phyloP scores from a whole-genome alignment of 2,329 filamentous ascomycete species.

The Aspergillus tanneri region DNA sequence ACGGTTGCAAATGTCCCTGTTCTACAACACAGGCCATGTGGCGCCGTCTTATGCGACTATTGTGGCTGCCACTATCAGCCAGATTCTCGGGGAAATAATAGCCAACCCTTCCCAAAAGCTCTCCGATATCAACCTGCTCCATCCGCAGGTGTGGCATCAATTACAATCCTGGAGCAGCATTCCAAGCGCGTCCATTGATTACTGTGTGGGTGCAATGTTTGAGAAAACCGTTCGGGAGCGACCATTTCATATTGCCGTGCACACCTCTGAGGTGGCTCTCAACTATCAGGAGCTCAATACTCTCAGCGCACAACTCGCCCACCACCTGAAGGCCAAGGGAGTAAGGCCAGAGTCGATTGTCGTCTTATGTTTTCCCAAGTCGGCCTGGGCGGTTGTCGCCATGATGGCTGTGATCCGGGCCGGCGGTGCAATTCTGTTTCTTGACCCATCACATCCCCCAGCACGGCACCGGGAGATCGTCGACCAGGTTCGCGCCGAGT shows the following conservation, averaged over 20 bases:
- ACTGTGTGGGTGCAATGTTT: neutral
- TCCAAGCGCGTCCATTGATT: neutral
- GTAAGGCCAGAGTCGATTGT: conserved; percentile 13
- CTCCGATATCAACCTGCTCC: neutral
- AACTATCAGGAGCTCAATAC: neutral
- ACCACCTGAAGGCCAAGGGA: neutral
- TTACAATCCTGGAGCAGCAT: neutral
- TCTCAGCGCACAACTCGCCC: neutral
- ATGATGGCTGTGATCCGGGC: conserved; percentile 20
- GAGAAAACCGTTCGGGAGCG: neutral
- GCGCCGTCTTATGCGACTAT: neutral
- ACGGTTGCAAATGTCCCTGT: neutral
- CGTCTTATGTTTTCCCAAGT: conserved; percentile 26
- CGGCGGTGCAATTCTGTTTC: conserved; percentile 9
- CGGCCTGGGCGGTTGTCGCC: conserved; percentile 11
- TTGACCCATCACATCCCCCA: conserved; percentile 7
- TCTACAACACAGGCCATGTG: neutral
- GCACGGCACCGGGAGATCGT: conserved; percentile 4
- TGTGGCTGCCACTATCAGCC: neutral
- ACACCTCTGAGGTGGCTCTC: no score
- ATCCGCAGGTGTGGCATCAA: neutral
- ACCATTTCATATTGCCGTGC: no score
- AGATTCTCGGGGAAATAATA: neutral
- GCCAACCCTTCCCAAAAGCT: neutral
- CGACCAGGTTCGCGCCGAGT: neutral